Evolutionary conservation across 225 moss, liverwort and hornwort species (phyloP), one percentile per base, ranked within the genome.

Genomic region (Anthoceros angustus): DNA sequence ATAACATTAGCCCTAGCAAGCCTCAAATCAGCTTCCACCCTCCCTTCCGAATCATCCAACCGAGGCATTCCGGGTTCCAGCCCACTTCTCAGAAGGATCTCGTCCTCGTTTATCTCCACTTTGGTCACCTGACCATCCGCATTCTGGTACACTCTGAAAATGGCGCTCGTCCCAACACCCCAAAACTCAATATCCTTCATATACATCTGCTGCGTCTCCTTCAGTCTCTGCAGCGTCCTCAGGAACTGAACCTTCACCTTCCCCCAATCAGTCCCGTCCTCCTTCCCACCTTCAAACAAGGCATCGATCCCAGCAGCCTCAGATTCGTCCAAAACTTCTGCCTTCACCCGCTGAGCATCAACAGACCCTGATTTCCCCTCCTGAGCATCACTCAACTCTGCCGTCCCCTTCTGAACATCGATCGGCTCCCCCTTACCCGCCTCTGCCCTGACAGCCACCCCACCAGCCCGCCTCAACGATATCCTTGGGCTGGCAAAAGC

Each of bases 151-250:
- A 83, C 70, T 9, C 68, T 72, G 64, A 83, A 83, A 15, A 83
- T 79, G 8, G 79, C 72, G 42, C 50, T 68, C 6, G 78, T 41
- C n/a, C 82, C 82, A 66, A 83, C 43, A 20, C 82, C 82, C 82
- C 82, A 83, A 38, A 68, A 43, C 11, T 76, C 75, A 49, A 76
- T 79, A 32, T 83, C 82, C 1, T 23, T 46, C 48, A 39, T 68
- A 25, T 83, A 83, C 4, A 79, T 48, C 12, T 43, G 45, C n/a
- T 83, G 79, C 74, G 64, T 74, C 70, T 83, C 79, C 50, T 70
- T 83, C 7, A 79, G 55, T 23, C 23, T 18, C 10, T 23, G n/a
- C 55, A 55, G 4, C 8, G 10, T 55, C 7, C 55, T 20, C 5
- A 55, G n/a, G 14, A 55, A 50, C 15, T 20, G 49, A 50, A 14